These are phyloP conservation scores for Alternaria conjuncta DNA, from an alignment of 2,329 filamentous ascomycete species.

Conservation along the genomic window DNA sequence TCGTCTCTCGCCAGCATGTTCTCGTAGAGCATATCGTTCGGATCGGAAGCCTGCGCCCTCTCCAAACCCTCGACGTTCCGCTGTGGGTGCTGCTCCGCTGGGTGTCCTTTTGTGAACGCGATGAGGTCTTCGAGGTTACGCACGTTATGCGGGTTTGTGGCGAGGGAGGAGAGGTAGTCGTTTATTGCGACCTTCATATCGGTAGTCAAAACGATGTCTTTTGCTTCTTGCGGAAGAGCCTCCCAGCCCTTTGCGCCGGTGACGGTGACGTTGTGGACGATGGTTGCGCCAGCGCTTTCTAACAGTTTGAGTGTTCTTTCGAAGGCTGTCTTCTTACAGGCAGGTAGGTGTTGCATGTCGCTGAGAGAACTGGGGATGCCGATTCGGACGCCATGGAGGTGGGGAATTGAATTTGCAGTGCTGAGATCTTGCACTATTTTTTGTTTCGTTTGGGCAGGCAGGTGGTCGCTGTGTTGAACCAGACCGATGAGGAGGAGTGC, in stretches of 20 bases:
- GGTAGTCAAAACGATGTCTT: conserved; percentile 55
- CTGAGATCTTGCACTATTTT: background rate
- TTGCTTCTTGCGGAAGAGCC: conserved; percentile 48
- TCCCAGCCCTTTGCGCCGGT: conserved; percentile 46
- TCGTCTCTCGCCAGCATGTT: conserved; percentile 57
- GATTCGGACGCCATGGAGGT: conserved; percentile 11
- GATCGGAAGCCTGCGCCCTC: conserved; percentile 49
- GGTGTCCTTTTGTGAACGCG: conserved; percentile 59
- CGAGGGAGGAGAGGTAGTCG: conserved; percentile 61
- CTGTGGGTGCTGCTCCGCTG: conserved; percentile 62
- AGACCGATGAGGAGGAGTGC: conserved; percentile 53
- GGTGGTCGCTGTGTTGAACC: background rate
- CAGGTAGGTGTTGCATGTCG: background rate
- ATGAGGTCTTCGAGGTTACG: conserved; percentile 57
- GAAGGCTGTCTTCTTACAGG: conserved; percentile 8
- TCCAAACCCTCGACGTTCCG: conserved; percentile 55
- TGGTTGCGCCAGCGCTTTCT: conserved; percentile 10
- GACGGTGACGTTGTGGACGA: conserved; percentile 32
- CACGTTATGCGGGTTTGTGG: conserved; percentile 62
- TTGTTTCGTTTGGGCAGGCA: background rate
- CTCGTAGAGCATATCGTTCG: conserved; percentile 59
- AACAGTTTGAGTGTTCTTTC: conserved; percentile 1
- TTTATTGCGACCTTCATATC: conserved; percentile 64
- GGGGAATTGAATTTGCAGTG: conserved; percentile 9
- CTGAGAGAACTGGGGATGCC: conserved; percentile 4